Base-by-base conservation (phyloP, 2,329 filamentous ascomycete genomes). In the Epichloe sylvatica region DNA sequence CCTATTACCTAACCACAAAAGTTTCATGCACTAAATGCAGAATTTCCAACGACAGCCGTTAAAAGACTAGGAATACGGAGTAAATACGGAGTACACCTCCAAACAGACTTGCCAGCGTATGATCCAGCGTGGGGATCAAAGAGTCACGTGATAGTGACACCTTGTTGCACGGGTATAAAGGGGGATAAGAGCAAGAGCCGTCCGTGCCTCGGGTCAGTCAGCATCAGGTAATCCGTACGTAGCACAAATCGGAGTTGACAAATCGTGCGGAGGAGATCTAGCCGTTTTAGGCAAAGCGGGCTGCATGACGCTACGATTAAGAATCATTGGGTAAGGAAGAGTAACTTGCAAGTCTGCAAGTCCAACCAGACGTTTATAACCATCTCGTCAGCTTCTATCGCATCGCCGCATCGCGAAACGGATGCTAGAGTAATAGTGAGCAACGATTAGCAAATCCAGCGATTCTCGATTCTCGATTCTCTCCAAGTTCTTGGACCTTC, bases 401-500 rank as follows among this genome's bases (percentile, higher is more conserved):
- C 30, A 43, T 44, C 30, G 17, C 9, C 40, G 19, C 30, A 43
- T 44, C 30, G 17, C 9, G 17, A 38, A 41, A 21, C 15, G 17
- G 37, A 44, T 44, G 21, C 4, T 19, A 13, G 33, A n/a, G 46
- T 17, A 23, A 48, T 42, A n/a, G 15, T 48, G 33, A 43, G 37
- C 37, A 33, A 43, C 17, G 15, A 25, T 15, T 4, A 37, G 30
- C 36, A 21, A 17, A 59, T 53, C 47, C 51, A 49, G 30, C 30
- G 30, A 30, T 30, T 47, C 50, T 51, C 30, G 30, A 30, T 30
- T 47, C 50, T 51, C 11, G 30, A 34, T 44, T 11, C 45, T 50
- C 30, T 7, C 30, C 15, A 5, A 30, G 33, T 23, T 7, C 55
- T 50, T 17, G 52, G 52, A 54, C n/a, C 9, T 64, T 64, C 60